Evolutionary conservation across 257 asterid species (phyloP), one percentile per base, ranked within the genome.

Genomic region (Thymus mandschuricus): DNA sequence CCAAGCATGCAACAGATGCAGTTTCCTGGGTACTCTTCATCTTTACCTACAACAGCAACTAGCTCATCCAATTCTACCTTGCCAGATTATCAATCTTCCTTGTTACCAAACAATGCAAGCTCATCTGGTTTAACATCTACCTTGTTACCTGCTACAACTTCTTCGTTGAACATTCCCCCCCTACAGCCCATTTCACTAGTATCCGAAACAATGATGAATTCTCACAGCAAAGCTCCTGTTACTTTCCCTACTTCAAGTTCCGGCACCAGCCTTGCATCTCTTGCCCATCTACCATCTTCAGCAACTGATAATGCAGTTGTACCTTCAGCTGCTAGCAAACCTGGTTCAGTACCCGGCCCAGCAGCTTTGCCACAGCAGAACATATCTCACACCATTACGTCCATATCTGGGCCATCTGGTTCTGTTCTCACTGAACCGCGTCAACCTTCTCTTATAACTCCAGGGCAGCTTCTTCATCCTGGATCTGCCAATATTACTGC

Each of bases 1-100:
- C 95, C 97, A 59, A 45, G 92, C 49, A 75, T 91, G 92, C 97
- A 86, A 57, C 97, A 80, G 74, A 86, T 91, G 86, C 99, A 84
- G 45, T 91, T 81, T 83, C 50, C 97, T 69, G 76, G 84, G 50
- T 89, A 79, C 82, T 86, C 57, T 76, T 9, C 94, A 27, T 80
- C 99, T 34, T 71, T 89, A 66, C 91, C 92, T 8, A 63, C 68
- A 15, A 75, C 84, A 43, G 70, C 80, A 11, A 28, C 96, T 35
- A 71, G 81, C 79, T 43, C 81, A 45, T 77, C 90, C 27, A 78
- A 54, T 45, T 74, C 96, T 10, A 82, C 54, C 72, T 75, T 86
- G 67, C 87, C 92, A 5, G 96, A 87, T 66, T 75, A 79, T 65
- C 79, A 81, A 69, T 68, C 89, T 60, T 70, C 82, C 12, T 64